These are phyloP conservation scores for Paramyrothecium sp. DNA, from an alignment of 2,329 filamentous ascomycete species.

Conservation along the genomic window DNA sequence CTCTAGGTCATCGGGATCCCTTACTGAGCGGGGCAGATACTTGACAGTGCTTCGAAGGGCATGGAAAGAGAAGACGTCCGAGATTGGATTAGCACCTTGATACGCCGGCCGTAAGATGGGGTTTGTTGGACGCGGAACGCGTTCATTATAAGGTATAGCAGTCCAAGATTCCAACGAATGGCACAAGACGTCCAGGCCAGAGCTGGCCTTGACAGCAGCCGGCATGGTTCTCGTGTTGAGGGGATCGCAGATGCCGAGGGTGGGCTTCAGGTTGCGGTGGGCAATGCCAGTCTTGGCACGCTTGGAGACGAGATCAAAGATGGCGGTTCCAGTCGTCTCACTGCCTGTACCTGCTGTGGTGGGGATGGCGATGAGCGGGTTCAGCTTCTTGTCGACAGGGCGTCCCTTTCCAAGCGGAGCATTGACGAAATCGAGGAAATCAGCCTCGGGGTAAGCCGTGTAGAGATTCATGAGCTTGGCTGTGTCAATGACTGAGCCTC, in stretches of 20 bases:
- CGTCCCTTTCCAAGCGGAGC: constrained; percentile 84
- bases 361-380: constrained; percentile 77
- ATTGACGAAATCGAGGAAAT: constrained; percentile 97
- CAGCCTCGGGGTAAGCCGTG: constrained; percentile 83
- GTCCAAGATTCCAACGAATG: constrained; percentile 97
- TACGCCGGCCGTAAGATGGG: constrained; percentile 91
- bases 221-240: constrained; percentile 97
- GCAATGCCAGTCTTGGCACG: constrained; percentile 95
- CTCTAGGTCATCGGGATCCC: constrained; percentile 85
- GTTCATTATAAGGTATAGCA: constrained; percentile 89
- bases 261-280: constrained; percentile 93
- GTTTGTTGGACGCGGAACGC: constrained; percentile 79
- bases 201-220: constrained; percentile 84
- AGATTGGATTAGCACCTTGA: constrained; percentile 96
- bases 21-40: constrained; percentile 85
- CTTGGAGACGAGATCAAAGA: constrained; percentile 90
- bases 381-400: constrained; percentile 69
- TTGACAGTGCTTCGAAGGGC: constrained; percentile 82
- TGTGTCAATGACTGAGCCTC: constrained; percentile 93
- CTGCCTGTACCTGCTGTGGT: constrained; percentile 85
- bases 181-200: constrained; percentile 91
- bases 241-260: constrained; percentile 80
- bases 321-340: constrained; percentile 96
- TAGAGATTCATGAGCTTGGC: constrained; percentile 99
- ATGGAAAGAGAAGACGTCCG: constrained; percentile 91